A percentile compares a stretch with the other conserved stretches of the same genome.
These are phyloP conservation scores for Malus sylvestris DNA, from an alignment of 306 rosid species.

Conservation along the genomic window DNA sequence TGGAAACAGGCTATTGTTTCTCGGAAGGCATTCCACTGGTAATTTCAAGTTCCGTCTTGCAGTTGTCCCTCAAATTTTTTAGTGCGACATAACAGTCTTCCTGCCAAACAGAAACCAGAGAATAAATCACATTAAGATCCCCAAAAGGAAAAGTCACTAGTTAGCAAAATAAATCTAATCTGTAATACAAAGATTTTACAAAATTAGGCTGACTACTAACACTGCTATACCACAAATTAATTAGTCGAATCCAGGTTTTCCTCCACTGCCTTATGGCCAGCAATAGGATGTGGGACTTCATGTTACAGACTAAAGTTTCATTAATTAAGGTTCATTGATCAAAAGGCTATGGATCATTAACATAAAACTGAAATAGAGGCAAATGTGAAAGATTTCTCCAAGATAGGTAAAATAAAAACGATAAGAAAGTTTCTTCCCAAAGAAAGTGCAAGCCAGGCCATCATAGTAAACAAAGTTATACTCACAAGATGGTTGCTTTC, in stretches of 20 bases:
- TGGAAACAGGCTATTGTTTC: conserved; percentile 29
- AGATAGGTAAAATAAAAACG: not conserved
- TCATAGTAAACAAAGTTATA: conserved; percentile 1
- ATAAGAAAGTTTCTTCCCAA: not conserved
- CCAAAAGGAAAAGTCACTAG: not conserved
- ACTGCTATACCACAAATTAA: not conserved
- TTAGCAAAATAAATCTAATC: not conserved
- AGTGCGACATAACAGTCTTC: conserved; percentile 45
- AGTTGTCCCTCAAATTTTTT: conserved; percentile 67
- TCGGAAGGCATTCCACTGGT: conserved; percentile 33
- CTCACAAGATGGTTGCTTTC: conserved; percentile 79
- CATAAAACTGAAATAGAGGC: not conserved
- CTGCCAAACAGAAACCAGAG: conserved; percentile 35
- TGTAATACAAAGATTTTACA: not conserved
- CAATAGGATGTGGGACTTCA: not conserved
- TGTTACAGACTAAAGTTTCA: not conserved
- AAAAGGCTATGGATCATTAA: not conserved
- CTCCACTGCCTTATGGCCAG: not conserved
- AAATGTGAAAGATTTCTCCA: not conserved
- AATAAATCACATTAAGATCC: not conserved
- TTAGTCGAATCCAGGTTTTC: not conserved
- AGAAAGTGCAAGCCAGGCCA: not conserved
- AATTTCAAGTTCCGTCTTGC: conserved; percentile 67
- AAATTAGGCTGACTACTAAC: not conserved
- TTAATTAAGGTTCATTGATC: not conserved